Percentiles rank a stretch among this genome's conserved stretches.
Conservation (phyloP, 768 basidiomycete genomes). For the Pulveroboletus sp. region DNA sequence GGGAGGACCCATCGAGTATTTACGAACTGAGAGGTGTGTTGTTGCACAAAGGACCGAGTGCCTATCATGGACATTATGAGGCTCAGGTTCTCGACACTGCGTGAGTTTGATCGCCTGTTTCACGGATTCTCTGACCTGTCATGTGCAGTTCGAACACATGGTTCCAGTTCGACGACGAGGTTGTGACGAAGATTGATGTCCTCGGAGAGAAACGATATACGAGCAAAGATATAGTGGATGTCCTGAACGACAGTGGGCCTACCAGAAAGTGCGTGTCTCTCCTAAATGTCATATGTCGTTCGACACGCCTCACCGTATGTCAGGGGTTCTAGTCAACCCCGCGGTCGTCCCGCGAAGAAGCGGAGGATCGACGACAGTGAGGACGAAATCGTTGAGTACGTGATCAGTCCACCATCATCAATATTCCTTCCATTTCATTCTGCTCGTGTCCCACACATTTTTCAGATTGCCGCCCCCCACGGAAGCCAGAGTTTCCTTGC, state of each 20-base stretch:
- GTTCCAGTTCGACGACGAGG: slow-evolving; percentile 93
- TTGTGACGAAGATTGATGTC: slow-evolving; percentile 59
- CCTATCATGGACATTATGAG: slow-evolving; percentile 88
- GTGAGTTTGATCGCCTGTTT: slow-evolving; percentile 38
- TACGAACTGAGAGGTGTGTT: slow-evolving; percentile 87
- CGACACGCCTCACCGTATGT: slow-evolving; percentile 1
- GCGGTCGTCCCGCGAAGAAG: slow-evolving; percentile 43
- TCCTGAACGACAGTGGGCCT: slow-evolving; percentile 20
- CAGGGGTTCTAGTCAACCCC: slow-evolving; percentile 30
- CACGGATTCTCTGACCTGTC: slow-evolving; percentile 2
- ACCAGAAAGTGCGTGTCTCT: slow-evolving; percentile 28
- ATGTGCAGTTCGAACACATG: slow-evolving; percentile 58
- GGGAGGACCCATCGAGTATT: slow-evolving; percentile 31
- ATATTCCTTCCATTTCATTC: slow-evolving; percentile 17
- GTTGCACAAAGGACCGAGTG: slow-evolving; percentile 87
- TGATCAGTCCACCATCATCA: slow-evolving; percentile 16
- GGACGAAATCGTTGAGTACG: slow-evolving; percentile 40
- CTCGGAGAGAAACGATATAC: slow-evolving; percentile 44
- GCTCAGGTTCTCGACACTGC: slow-evolving; percentile 72
- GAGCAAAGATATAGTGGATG: slow-evolving; percentile 29
- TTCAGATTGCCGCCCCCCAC: slow-evolving; percentile 19
- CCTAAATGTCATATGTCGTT: neutral
- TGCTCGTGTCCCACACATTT: slow-evolving; percentile 5
- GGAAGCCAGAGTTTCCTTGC: slow-evolving; percentile 24
- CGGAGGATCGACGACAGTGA: slow-evolving; percentile 58